Base-by-base conservation (phyloP, 2,329 filamentous ascomycete genomes). In the Fusarium sp. region DNA sequence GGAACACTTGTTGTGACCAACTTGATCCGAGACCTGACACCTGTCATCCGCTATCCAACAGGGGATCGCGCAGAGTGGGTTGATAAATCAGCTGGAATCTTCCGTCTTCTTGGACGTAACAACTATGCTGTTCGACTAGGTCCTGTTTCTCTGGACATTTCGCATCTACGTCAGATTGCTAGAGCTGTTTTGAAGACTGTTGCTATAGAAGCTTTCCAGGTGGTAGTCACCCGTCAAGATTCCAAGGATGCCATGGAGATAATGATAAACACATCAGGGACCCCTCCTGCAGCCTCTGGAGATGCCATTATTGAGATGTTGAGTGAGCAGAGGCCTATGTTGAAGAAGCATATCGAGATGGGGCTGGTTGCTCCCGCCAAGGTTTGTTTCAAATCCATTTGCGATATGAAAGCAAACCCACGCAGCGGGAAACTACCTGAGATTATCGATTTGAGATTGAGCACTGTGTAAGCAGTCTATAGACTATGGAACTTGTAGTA, bases 141-240 rank as follows among this genome's bases (percentile, higher is more conserved):
- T 12, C 52, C 60, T 15, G 60, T 63, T 13, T 63, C 60, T 58
- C 42, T 63, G 10, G 60, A 63, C 6, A 58, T 63, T 15, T 58
- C 52, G 11, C 52, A 63, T 33, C n/a, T 63, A 11, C 52, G 60
- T 12, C 43, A 59, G 15, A n/a, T 63, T 16, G 33, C 52, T 5
- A 35, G 54, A 30, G 28, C n/a, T n/a, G 60, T 32, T 19, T 30
- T 63, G 32, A 59, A 40, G 18, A 42, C 23, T 11, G n/a, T 63
- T 6, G 28, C 52, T 23, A 58, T 63, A n/a, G 42, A 58, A 8
- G 60, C 53, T 16, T 59, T 59, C 33, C 60, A 58, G 19, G 42
- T 49, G 9, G 47, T 44, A 9, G 11, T 58, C 7, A 40, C 38
- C 9, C 52, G 35, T 18, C 52, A 63, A 35, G 33, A 28, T n/a